Base-by-base conservation (phyloP, 176 grass and related monocot genomes). In the Echinochloa phyllopogon region DNA sequence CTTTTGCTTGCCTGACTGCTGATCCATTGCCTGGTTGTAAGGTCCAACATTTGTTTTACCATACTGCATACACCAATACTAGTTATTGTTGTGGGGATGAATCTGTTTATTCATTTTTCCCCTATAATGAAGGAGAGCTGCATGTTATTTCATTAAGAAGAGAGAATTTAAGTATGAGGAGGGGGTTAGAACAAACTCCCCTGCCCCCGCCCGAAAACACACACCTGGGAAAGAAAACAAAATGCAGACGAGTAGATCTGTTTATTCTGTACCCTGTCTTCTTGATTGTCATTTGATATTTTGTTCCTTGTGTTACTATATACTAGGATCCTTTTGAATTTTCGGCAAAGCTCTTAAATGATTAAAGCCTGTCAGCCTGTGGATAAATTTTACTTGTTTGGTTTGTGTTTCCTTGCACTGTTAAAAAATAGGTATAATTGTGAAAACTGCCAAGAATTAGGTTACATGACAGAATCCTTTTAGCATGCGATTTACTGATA, bases 341-440 rank as follows among this genome's bases (percentile, higher is more conserved):
- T 76, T 76, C 21, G 27, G 42, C 21, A 62, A 62, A 51, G 11
- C n/a, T 62, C 10, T 51, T 71, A 43, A 47, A 15, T 8, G 5
- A 21, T 39, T 41, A 23, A 38, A 75, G 49, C 18, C 48, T 53
- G 27, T 53, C 27, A 81, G 58, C 58, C 8, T 43, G 8, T 47
- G 48, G 70, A 80, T 70, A 37, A 85, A 78, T 72, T 72, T 27
- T 72, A 73, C 14, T 33, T 0, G 20, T 37, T 38, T 69, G 4
- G 11, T 65, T 43, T 76, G 36, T 80, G 49, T 81, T 50, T 50
- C 69, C 15, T 72, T 73, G 41, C n/a, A 63, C 36, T 61, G 15
- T 83, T 18, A 55, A 5, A 72, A 83, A 80, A 75, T 36, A 55
- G 51, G 40, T 48, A 27, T 87, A 59, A 74, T 38, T 41, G 16